Evolutionary conservation across 768 basidiomycete species (phyloP), one percentile per base, ranked within the genome.

Genomic region (Boletus reticulatus): DNA sequence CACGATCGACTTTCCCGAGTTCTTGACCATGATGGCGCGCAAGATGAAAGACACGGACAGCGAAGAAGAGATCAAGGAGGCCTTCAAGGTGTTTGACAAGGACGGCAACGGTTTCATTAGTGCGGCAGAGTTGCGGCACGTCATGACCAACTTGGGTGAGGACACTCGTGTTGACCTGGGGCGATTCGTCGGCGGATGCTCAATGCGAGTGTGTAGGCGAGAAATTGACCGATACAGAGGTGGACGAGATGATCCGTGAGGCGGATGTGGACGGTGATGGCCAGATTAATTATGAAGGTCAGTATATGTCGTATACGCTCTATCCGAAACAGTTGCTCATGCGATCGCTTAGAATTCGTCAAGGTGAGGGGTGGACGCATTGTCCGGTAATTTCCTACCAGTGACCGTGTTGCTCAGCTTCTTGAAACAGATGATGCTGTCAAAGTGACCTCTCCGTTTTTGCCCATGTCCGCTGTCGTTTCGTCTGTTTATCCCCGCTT

Each of bases 41-140:
- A 91, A 91, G 77, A 93, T 93, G 89, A 85, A 87, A 69, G 91
- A 95, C 70, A 90, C 89, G 22, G 94, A 95, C 69, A 83, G 83
- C 63, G 93, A 97, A 74, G 94, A 94, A 72, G 95, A 97, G 76
- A 90, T 98, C 73, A 86, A 84, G 71, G 92, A 95, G 78, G 96
- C 96, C 24, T 98, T 98, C 84, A 90, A 89, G 74, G 92, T 94
- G 52, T 97, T 97, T 66, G 95, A 98, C 75, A 94, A 92, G 83
- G 92, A 98, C 67, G 90, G 90, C 13, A 94, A 93, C 65, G 95
- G 94, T 17, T 89, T 79, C 67, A 97, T 98, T 74, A 87, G 81
- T 36, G 84, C 89, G 6, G 85, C 85, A 2, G 95, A 98, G 78
- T 73, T 97, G 71, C 81, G 87, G 68, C 87, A 89, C 64, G 92